These are phyloP conservation scores for Trifolium dubium DNA, from an alignment of 306 rosid species.

Conservation along the genomic window DNA sequence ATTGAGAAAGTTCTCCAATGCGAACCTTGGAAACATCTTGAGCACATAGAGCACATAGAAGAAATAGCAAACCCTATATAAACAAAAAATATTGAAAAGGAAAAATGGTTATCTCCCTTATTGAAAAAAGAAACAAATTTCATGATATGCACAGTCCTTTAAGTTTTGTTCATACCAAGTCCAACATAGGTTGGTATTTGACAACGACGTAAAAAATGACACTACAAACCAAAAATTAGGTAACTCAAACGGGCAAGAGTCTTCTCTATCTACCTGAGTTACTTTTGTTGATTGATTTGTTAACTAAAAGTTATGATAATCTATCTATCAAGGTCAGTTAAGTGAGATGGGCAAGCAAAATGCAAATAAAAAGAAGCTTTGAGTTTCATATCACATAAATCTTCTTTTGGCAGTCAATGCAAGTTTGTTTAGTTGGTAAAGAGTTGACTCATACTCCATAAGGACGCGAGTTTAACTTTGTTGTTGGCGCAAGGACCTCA, in stretches of 20 bases:
- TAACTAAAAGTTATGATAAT: neutral
- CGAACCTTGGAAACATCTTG: slow-evolving; percentile 90
- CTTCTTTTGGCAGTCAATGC: neutral
- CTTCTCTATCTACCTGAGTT: too few species aligned
- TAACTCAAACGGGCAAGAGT: too few species aligned
- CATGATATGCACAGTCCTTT: slow-evolving; percentile 22
- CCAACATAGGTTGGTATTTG: neutral
- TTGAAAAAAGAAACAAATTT: slow-evolving; percentile 6
- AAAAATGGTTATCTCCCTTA: neutral
- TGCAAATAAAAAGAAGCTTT: neutral
- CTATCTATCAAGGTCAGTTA: neutral
- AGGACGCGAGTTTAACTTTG: neutral
- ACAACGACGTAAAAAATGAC: neutral
- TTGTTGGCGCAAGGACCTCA: neutral
- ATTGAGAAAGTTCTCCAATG: slow-evolving; percentile 74
- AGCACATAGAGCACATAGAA: slow-evolving; percentile 86
- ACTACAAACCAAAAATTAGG: neutral
- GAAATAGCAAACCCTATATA: slow-evolving; percentile 79
- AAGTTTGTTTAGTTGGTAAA: neutral
- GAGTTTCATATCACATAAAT: slow-evolving; percentile 1
- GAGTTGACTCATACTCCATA: neutral
- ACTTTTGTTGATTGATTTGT: neutral
- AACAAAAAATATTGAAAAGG: slow-evolving; percentile 21
- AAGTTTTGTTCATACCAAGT: neutral
- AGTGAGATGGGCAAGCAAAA: neutral